Percentiles rank a stretch among this genome's conserved stretches.
These are phyloP conservation scores for Streptanthus diversifolius DNA, from an alignment of 345 rosid genomes.

Conservation along the genomic window DNA sequence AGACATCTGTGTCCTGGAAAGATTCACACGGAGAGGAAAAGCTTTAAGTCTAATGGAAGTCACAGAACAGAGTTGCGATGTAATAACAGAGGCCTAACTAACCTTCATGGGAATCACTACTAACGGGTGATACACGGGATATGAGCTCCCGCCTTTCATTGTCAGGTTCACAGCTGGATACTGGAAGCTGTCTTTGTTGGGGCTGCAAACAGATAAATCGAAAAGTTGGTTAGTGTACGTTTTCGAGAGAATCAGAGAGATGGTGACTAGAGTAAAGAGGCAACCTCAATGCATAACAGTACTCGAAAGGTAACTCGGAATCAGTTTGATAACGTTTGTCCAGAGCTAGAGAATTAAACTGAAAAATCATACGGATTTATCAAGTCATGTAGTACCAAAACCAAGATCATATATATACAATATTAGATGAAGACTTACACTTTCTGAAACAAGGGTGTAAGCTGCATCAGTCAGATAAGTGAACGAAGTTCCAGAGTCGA, in stretches of 20 bases:
- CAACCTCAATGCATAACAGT: slow-evolving; percentile 74
- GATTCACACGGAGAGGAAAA: slow-evolving; percentile 7
- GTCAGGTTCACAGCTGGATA: slow-evolving; percentile 55
- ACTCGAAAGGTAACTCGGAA: slow-evolving; percentile 63
- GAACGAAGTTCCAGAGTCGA: slow-evolving; percentile 94
- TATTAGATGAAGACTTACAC: slow-evolving; percentile 47
- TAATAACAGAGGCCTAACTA: slow-evolving; percentile 13
- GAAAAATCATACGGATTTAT: slow-evolving; percentile 26
- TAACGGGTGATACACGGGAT: slow-evolving; percentile 53
- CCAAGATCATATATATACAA: background rate
- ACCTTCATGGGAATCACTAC: slow-evolving; percentile 40
- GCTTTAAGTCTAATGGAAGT: background rate
- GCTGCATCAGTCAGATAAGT: slow-evolving; percentile 80
- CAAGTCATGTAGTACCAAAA: background rate
- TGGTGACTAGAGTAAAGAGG: slow-evolving; percentile 5
- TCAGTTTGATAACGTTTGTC: slow-evolving; percentile 46
- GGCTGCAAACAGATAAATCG: slow-evolving; percentile 28
- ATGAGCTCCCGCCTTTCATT: slow-evolving; percentile 72
- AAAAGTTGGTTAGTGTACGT: background rate
- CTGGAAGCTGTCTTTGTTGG: slow-evolving; percentile 37
- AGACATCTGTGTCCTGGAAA: slow-evolving; percentile 45
- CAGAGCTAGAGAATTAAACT: slow-evolving; percentile 59
- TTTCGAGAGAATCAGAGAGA: background rate
- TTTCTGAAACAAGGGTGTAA: slow-evolving; percentile 54
- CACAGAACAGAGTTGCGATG: background rate